Evolutionary conservation across 306 rosid genomes (phyloP), one percentile per base, ranked within the genome.

Genomic region (Cucurbita ficifolia): DNA sequence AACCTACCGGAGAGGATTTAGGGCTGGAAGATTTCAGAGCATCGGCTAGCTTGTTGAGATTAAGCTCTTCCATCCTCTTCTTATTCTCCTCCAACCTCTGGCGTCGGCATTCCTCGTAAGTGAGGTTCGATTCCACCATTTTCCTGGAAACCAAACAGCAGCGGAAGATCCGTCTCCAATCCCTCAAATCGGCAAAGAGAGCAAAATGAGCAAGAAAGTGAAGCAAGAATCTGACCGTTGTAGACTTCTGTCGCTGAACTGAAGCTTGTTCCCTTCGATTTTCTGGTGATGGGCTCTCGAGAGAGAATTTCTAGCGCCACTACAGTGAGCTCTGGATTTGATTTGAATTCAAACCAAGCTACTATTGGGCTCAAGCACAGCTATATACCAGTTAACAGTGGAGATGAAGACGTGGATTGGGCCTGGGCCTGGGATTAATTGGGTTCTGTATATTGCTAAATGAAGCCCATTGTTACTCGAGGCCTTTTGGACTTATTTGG

Each of bases 1-100:
- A 69, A 38, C 80, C 16, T 73, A 83, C 84, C 19, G 87, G 86
- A 63, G 86, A 77, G 8, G 81, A 52, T 51, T 80, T 86, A 0
- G 86, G 82, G 22, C 75, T 77, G 6, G 83, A 55, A 55, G 82
- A 54, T 77, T 73, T 78, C 2, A 84, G 63, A 63, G 84, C 75
- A 1, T 76, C 68, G 39, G 86, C 80, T 2, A 83, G 90, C 74
- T 77, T 75, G 73, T 71, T 69, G 16, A 86, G 83, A 67, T 83
- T 82, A 48, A 86, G 90, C 45, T 84, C 86, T 71, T 82, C 87
- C 86, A 86, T 82, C 63, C 84, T 80, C 79, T 76, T 83, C 75
- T 68, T 78, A 76, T 86, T 86, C 68, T 81, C 90, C 49, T 83
- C 84, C 68, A 83, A 19, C 50, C 86, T 80, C 81, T 78, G 82